Evolutionary conservation across 192 early-diverging fungal genomes (phyloP).

Genomic region (Backusella liffmaniae): DNA sequence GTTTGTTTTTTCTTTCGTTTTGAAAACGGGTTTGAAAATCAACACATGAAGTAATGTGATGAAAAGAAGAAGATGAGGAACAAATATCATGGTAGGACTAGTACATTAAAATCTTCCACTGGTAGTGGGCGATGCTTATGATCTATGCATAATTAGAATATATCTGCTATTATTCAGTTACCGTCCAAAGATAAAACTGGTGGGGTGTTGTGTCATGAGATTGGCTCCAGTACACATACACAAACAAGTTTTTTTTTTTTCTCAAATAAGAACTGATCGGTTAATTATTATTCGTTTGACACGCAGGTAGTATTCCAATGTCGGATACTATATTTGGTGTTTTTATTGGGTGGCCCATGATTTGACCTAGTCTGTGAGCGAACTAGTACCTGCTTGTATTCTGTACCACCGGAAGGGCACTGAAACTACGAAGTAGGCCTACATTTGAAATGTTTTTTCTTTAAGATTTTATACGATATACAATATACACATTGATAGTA

Average conservation of each 20-base stretch:
- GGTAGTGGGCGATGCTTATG: background rate
- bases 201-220: background rate
- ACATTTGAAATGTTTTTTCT: background rate
- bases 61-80: background rate
- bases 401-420: background rate
- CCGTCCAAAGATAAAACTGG: background rate
- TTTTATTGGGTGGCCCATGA: background rate
- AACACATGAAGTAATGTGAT: background rate
- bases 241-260: slow-evolving; percentile 4
- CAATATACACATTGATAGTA: background rate
- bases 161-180: background rate
- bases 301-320: background rate
- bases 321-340: background rate
- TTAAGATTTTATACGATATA: background rate
- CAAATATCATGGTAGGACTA: background rate
- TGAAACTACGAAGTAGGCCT: background rate
- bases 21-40: background rate
- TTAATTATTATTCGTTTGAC: slow-evolving; percentile 6
- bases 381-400: background rate
- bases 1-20: background rate
- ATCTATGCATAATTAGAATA: slow-evolving; percentile 1
- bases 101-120: background rate
- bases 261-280: slow-evolving; percentile 6
- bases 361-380: background rate
- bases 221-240: background rate